Evolutionary conservation across 129 eudicot genomes (phyloP).

Genomic region (Centrapalus pauciflorus): DNA sequence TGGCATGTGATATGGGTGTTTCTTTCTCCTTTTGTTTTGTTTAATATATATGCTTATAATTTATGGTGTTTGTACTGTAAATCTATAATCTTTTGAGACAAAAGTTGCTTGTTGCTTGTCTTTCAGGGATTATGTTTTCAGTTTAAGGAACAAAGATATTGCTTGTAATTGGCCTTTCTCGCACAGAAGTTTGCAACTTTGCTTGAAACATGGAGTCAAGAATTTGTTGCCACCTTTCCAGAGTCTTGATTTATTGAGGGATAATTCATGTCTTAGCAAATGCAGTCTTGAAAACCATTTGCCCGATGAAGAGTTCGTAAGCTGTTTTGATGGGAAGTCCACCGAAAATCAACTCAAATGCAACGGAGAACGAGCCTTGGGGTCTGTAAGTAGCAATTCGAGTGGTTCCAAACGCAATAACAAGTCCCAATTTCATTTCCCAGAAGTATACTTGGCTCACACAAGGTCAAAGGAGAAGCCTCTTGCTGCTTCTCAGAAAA

Average conservation of each 20-base stretch:
- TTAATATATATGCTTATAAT: neutral
- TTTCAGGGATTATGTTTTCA: constrained; percentile 70
- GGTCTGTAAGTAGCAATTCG: constrained; percentile 5
- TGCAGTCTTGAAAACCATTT: constrained; percentile 22
- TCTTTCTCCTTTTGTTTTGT: neutral
- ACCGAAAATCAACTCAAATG: constrained; percentile 1
- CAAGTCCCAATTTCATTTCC: constrained; percentile 12
- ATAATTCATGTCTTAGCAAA: constrained; percentile 23
- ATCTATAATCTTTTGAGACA: constrained; percentile 9
- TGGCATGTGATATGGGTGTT: constrained; percentile 26
- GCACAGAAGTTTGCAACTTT: constrained; percentile 57
- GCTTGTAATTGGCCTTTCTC: constrained; percentile 81
- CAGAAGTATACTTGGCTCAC: constrained; percentile 10
- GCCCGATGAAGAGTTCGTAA: constrained; percentile 25
- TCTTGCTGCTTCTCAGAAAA: constrained; percentile 18
- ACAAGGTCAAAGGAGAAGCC: constrained; percentile 22
- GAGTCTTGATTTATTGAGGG: constrained; percentile 40
- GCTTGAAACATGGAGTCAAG: constrained; percentile 66
- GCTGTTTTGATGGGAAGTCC: constrained; percentile 23
- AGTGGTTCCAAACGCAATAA: constrained; percentile 15
- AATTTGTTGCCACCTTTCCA: constrained; percentile 84
- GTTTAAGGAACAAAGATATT: constrained; percentile 65
- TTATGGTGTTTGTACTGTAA: neutral
- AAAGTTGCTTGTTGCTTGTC: constrained; percentile 17
- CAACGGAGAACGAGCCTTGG: constrained; percentile 9